A percentile compares a stretch with the other conserved stretches of the same genome.
Evolutionary conservation across 306 rosid genomes (phyloP).

Genomic region (Rosa lucieae): DNA sequence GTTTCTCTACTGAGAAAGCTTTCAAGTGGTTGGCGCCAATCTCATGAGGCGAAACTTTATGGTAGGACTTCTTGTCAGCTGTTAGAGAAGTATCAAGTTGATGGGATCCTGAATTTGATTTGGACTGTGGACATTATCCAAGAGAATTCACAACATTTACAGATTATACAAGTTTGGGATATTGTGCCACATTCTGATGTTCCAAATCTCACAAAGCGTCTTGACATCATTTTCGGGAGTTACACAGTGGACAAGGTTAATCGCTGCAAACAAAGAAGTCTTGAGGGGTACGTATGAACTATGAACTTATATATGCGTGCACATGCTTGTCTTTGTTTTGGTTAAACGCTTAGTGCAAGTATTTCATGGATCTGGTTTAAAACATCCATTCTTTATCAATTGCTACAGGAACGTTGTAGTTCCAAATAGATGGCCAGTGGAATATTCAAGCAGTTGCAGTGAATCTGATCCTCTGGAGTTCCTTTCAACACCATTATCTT

Average conservation of each 20-base stretch:
- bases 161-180: neutral
- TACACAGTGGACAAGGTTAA: neutral
- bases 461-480: neutral
- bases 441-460: neutral
- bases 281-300: neutral
- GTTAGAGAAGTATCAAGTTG: neutral
- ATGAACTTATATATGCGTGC: neutral
- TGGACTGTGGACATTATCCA: neutral
- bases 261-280: neutral
- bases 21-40: neutral
- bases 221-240: neutral
- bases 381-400: neutral
- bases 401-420: neutral
- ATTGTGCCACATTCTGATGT: neutral
- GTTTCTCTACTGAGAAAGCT: neutral
- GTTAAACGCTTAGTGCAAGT: neutral
- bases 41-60: neutral
- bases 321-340: neutral
- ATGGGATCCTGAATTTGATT: neutral
- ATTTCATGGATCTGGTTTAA: neutral
- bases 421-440: slow-evolving; percentile 4
- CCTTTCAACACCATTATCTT: neutral
- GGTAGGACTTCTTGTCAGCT: neutral
- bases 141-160: neutral
- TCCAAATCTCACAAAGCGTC: neutral